Conservation (phyloP, 371 early-diverging fungal genomes). For the Rhizopus stolonifer region DNA sequence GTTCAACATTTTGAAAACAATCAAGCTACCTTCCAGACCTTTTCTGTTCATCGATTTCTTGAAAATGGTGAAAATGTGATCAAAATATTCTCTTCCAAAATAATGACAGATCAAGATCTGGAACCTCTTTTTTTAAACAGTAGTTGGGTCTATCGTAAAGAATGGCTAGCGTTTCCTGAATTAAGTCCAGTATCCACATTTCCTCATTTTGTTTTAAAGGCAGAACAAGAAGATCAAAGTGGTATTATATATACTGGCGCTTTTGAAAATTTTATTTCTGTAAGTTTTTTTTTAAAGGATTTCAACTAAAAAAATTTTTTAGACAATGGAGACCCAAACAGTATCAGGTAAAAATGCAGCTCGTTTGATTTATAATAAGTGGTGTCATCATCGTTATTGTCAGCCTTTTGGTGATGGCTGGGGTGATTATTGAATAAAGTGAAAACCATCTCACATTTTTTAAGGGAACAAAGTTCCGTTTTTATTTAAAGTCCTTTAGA, state of each 20-base stretch:
- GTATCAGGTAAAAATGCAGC: constrained; percentile 58
- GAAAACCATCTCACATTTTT: no score
- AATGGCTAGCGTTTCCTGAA: constrained; percentile 71
- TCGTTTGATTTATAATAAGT: constrained; percentile 47
- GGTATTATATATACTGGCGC: constrained; percentile 61
- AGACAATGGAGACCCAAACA: constrained; percentile 73
- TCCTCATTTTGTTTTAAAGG: constrained; percentile 25
- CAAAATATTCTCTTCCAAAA: constrained; percentile 57
- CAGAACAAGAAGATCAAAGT: constrained; percentile 25
- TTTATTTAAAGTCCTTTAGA: no score
- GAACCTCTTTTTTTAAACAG: constrained; percentile 45
- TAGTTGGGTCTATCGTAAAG: constrained; percentile 57
- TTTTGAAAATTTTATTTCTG: constrained; percentile 62
- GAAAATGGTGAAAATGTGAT: constrained; percentile 54
- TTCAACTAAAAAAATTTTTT: no score
- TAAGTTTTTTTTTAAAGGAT: constrained; percentile 20
- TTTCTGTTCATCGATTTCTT: constrained; percentile 43
- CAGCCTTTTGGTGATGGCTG: constrained; percentile 46
- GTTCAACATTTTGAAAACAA: constrained; percentile 29
- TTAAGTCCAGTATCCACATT: constrained; percentile 40
- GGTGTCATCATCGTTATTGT: constrained; percentile 31
- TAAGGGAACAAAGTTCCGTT: no score
- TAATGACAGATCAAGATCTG: constrained; percentile 39
- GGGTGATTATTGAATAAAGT: constrained; percentile 24
- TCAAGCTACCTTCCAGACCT: constrained; percentile 47